These are phyloP conservation scores for Ustilago curta DNA, from an alignment of 1,284 basidiomycete species.

Conservation along the genomic window DNA sequence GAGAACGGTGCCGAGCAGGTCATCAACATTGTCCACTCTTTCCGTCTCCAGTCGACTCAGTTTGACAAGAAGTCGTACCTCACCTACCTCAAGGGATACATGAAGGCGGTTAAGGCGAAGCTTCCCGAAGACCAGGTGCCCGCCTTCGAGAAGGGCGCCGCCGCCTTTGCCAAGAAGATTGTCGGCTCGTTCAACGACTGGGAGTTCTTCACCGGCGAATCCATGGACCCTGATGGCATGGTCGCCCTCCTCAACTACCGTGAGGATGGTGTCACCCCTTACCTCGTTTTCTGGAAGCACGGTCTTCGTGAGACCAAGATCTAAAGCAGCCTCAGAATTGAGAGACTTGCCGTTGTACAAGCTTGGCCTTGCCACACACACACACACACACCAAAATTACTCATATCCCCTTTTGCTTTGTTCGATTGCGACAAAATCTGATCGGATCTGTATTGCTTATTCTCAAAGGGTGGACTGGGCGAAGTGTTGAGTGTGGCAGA, in stretches of 20 bases:
- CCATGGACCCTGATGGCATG: conserved; percentile 71
- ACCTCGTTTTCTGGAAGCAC: conserved; percentile 72
- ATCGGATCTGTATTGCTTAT: conserved; percentile 9
- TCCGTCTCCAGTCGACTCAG: conserved; percentile 83
- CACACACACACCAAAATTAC: neutral
- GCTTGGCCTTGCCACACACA: neutral
- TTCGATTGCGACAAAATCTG: conserved; percentile 3
- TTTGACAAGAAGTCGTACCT: conserved; percentile 96
- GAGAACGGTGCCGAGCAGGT: conserved; percentile 81
- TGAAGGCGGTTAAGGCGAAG: conserved; percentile 80
- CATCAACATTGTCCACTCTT: conserved; percentile 93
- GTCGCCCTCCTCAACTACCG: conserved; percentile 71
- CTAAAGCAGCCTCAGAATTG: conserved; percentile 41
- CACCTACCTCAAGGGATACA: conserved; percentile 86
- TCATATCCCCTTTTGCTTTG: neutral
- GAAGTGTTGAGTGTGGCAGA: neutral
- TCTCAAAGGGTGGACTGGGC: too few species aligned
- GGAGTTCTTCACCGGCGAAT: conserved; percentile 88
- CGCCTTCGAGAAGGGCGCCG: conserved; percentile 86
- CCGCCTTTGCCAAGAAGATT: conserved; percentile 75
- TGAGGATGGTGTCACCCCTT: conserved; percentile 76
- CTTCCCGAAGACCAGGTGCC: conserved; percentile 76
- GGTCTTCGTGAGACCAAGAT: conserved; percentile 68
- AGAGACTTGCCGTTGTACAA: neutral
- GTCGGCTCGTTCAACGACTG: conserved; percentile 89